Conservation (phyloP, 139 green algal species). For the Trebouxia sp. region DNA sequence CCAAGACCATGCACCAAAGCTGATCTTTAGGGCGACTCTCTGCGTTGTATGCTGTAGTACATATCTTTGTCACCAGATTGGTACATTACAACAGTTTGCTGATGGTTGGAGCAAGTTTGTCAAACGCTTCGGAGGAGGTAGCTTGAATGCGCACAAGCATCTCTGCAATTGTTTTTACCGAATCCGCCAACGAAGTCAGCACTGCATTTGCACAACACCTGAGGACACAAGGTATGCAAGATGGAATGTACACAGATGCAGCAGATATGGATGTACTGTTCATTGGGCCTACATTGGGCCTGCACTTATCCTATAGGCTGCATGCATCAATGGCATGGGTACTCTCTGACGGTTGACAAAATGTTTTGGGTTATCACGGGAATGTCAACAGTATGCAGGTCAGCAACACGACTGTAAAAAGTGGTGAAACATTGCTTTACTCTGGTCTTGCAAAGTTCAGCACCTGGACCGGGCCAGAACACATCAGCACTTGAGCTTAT, state of each 20-base stretch:
- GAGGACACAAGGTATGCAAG: not conserved
- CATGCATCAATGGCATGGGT: too few relatives aligned
- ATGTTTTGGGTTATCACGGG: too few relatives aligned
- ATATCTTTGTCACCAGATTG: constrained; percentile 13
- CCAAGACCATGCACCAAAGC: constrained; percentile 13
- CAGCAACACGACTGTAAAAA: too few relatives aligned
- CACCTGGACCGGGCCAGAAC: too few relatives aligned
- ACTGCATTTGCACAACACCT: not conserved
- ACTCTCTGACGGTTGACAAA: too few relatives aligned
- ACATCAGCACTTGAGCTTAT: too few relatives aligned
- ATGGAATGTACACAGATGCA: not conserved
- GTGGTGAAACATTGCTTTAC: constrained; percentile 1
- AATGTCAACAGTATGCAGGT: too few relatives aligned
- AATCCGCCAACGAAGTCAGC: constrained; percentile 2
- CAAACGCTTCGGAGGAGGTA: constrained; percentile 1
- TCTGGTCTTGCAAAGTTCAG: too few relatives aligned
- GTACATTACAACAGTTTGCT: not conserved
- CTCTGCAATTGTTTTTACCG: constrained; percentile 15
- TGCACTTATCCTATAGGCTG: too few relatives aligned
- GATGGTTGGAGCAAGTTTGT: constrained; percentile 20
- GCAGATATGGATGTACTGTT: not conserved
- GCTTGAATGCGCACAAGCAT: constrained; percentile 5
- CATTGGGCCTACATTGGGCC: too few relatives aligned
- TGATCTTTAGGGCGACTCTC: constrained; percentile 2
- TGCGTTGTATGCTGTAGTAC: constrained; percentile 1